Evolutionary conservation across 2,329 filamentous ascomycete genomes (phyloP).

Genomic region (Neofusicoccum umdonicola): DNA sequence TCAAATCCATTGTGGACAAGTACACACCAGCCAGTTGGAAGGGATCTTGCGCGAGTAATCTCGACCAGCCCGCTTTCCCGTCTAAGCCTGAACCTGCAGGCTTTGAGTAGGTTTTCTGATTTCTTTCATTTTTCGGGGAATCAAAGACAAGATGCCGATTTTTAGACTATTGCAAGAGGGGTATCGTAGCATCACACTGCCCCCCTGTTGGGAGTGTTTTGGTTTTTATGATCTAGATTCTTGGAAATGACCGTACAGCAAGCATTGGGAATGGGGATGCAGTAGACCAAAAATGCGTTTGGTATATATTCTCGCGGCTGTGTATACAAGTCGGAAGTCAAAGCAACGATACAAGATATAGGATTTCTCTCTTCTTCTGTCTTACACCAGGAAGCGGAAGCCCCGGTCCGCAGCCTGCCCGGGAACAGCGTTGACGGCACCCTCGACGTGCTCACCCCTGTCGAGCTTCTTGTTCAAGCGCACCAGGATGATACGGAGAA

Average conservation of each 20-base stretch:
- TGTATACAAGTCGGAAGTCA: background rate
- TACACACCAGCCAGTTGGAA: slow-evolving; percentile 83
- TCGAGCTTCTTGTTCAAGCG: slow-evolving; percentile 69
- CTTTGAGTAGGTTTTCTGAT: slow-evolving; percentile 14
- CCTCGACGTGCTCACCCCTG: slow-evolving; percentile 55
- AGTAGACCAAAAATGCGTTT: background rate
- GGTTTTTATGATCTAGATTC: background rate
- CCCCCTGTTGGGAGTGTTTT: background rate
- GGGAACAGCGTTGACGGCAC: slow-evolving; percentile 55
- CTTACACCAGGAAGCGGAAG: slow-evolving; percentile 63
- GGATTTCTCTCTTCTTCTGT: background rate
- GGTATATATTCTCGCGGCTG: background rate
- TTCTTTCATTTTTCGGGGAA: too few species aligned
- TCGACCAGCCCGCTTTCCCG: slow-evolving; percentile 55
- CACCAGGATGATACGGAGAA: slow-evolving; percentile 62
- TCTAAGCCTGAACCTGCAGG: slow-evolving; percentile 37
- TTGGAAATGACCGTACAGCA: background rate
- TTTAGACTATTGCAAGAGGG: background rate
- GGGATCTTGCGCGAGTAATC: slow-evolving; percentile 57
- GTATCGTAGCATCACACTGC: background rate
- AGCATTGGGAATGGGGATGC: background rate
- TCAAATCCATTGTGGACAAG: slow-evolving; percentile 89
- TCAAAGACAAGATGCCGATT: background rate
- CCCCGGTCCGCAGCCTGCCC: slow-evolving; percentile 59
- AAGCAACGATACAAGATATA: background rate